phyloP scores from a whole-genome alignment of 164 flowering plant species.

The Litsea cubeba region DNA sequence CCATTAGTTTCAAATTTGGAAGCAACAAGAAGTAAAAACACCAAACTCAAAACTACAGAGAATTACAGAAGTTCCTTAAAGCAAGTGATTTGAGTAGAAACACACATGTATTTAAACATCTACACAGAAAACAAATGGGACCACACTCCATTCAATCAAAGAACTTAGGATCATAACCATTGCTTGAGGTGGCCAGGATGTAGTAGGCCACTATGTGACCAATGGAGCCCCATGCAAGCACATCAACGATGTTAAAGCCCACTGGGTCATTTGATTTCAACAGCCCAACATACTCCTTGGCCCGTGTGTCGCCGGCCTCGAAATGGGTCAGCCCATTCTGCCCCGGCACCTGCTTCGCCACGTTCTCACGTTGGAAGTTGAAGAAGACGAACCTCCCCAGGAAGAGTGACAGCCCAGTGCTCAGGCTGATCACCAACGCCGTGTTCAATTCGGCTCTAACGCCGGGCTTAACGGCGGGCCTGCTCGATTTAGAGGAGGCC shows the following conservation, averaged over 20 bases:
- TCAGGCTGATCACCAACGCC: slow-evolving; percentile 76
- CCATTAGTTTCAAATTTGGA: too few relatives aligned
- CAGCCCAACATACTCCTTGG: slow-evolving; percentile 91
- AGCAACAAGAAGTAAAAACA: too few relatives aligned
- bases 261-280: slow-evolving; percentile 94
- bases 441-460: slow-evolving; percentile 68
- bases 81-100: too few relatives aligned
- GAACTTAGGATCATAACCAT: slow-evolving; percentile 94
- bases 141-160: slow-evolving; percentile 26
- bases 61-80: too few relatives aligned
- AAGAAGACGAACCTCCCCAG: slow-evolving; percentile 96
- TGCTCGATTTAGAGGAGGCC: slow-evolving; percentile 1
- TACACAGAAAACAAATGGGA: not conserved
- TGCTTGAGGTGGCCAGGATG: slow-evolving; percentile 91
- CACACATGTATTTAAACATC: too few relatives aligned
- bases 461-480: not conserved
- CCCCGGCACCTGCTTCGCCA: slow-evolving; percentile 81
- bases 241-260: slow-evolving; percentile 96
- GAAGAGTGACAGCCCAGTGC: slow-evolving; percentile 96
- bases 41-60: too few relatives aligned
- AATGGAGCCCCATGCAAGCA: slow-evolving; percentile 97
- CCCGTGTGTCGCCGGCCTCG: slow-evolving; percentile 87
- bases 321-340: slow-evolving; percentile 91
- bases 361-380: slow-evolving; percentile 96
- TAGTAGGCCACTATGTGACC: slow-evolving; percentile 97